Evolutionary conservation across 2,329 filamentous ascomycete species (phyloP), one percentile per base, ranked within the genome.

Genomic region (Ophiosphaerella herpotricha): DNA sequence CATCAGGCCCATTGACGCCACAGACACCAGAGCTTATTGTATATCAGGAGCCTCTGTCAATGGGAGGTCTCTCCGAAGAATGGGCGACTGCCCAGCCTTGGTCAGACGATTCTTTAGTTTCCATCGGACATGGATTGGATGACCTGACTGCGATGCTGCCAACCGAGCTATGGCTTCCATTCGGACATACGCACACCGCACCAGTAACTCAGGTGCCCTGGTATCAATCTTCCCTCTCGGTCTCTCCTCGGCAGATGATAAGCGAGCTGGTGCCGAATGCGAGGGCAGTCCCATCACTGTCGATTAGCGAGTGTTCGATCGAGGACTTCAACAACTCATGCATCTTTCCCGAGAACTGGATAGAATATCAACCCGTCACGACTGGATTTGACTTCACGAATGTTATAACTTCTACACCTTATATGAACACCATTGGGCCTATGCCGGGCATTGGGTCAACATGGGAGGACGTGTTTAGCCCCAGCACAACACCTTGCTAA

Each of bases 341-440:
- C 35, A 64, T 70, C 12, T 73, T 74, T 32, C 77, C 78, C 43
- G 75, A 79, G 13, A 74, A 75, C 9, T 82, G 79, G 79, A 70
- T 71, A 9, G 74, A 71, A 26, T 80, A 79, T 60, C 73, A 75
- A 39, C 78, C 77, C 58, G 74, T 72, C 32, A 72, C 75, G 13
- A 72, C 70, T 32, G 65, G 76, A 23, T 67, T 77, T 44, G 76
- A 78, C 50, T 57, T 65, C 50, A 40, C 40, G 16, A 63, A 59
- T 29, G 46, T 65, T 8, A 56, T 52, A 12, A 63, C 57, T 16
- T 57, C 57, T 7, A 54, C 55, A 16, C 50, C 56, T 8, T 70
- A 64, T 46, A 69, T 81, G 31, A 77, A 81, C 47, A 71, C 73
- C 41, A 66, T 81, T 14, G 60, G 62, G 26, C 41, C 46, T 5